Conservation (phyloP, 2,329 filamentous ascomycete genomes). For the Epichloe gansuensis region DNA sequence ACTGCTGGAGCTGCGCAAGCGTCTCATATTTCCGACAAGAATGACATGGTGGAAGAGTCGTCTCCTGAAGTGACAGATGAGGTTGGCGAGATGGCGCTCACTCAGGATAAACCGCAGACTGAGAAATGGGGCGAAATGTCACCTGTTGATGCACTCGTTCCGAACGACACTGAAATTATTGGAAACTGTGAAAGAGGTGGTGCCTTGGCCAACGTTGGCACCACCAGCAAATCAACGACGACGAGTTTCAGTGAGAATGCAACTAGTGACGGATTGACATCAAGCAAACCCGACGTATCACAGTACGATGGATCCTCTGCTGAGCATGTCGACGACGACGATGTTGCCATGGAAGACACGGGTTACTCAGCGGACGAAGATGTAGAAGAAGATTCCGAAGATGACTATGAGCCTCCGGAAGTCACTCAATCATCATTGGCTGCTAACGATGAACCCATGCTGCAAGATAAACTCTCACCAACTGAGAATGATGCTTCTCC, state of each 20-base stretch:
- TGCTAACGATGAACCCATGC: constrained; percentile 4
- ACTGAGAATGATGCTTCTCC: background rate
- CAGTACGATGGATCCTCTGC: background rate
- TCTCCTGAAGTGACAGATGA: background rate
- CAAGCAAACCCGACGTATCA: background rate
- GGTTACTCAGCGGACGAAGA: constrained; percentile 26
- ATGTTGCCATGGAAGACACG: constrained; percentile 11
- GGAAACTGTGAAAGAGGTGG: background rate
- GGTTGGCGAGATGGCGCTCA: background rate
- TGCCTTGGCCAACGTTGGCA: background rate
- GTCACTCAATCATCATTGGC: constrained; percentile 10
- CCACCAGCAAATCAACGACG: background rate
- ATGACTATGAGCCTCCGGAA: constrained; percentile 44
- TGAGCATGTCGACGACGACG: background rate
- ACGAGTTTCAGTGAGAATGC: background rate
- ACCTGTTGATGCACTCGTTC: background rate
- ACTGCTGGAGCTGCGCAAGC: background rate
- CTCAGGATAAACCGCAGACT: background rate
- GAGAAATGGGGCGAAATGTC: background rate
- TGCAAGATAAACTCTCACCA: constrained; percentile 1
- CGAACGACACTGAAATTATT: background rate
- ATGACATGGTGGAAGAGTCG: background rate
- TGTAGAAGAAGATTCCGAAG: constrained; percentile 23
- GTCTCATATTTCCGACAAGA: background rate
- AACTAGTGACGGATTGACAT: background rate